Conservation (phyloP, 176 grass and related monocot species). For the Tuctoria greenei region DNA sequence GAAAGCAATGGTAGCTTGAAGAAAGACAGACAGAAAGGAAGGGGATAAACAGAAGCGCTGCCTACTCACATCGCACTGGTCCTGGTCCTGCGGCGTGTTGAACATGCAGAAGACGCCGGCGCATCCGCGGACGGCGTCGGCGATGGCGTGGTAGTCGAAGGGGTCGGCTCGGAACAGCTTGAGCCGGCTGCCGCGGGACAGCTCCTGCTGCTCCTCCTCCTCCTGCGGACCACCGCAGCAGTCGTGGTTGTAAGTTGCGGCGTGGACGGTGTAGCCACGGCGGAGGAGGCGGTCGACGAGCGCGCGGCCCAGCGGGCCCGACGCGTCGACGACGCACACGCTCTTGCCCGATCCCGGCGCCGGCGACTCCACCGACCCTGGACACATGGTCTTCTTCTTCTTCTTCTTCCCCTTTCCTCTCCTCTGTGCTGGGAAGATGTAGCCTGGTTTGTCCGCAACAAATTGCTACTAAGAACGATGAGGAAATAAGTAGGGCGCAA, state of each 20-base stretch:
- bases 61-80: slow-evolving; percentile 52
- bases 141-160: slow-evolving; percentile 90
- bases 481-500: no score
- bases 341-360: slow-evolving; percentile 26
- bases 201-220: not conserved
- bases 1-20: no score
- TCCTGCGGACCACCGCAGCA: no score
- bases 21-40: rapidly evolving
- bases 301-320: slow-evolving; percentile 48
- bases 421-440: not conserved
- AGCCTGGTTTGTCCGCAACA: no score
- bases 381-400: slow-evolving; percentile 24
- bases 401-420: no score
- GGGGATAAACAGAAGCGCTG: no score
- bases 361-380: slow-evolving; percentile 17
- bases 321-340: slow-evolving; percentile 94
- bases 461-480: no score
- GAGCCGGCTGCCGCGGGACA: slow-evolving; percentile 36
- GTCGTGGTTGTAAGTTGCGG: slow-evolving; percentile 50
- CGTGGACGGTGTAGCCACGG: slow-evolving; percentile 88
- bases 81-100: slow-evolving; percentile 57
- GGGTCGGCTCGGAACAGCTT: slow-evolving; percentile 76
- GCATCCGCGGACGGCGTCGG: slow-evolving; percentile 77
- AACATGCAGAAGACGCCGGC: slow-evolving; percentile 93
- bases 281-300: slow-evolving; percentile 78